A percentile compares a stretch with the other conserved stretches of the same genome.
Evolutionary conservation across 805 yeast species (phyloP).

Genomic region (Ogataea henricii): DNA sequence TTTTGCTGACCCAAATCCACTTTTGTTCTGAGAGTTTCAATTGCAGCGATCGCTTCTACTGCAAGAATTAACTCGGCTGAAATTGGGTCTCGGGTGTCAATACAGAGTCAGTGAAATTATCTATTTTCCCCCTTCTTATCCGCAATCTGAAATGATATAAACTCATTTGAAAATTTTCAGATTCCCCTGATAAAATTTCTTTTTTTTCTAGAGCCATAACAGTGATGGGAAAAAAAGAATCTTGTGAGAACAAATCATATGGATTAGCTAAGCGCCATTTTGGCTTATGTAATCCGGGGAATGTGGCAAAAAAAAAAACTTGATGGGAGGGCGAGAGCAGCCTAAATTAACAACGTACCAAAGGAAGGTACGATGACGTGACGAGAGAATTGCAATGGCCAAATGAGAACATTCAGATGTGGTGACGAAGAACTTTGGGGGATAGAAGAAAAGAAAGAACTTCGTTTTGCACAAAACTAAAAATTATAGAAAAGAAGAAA

Average conservation of each 20-base stretch:
- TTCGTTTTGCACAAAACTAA: too few relatives aligned
- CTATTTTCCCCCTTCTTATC: constrained; percentile 10
- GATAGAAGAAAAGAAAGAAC: too few relatives aligned
- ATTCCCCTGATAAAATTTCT: constrained; percentile 12
- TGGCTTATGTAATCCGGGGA: too few relatives aligned
- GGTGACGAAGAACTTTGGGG: too few relatives aligned
- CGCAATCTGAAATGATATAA: constrained; percentile 12
- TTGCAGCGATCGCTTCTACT: background rate
- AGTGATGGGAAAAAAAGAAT: background rate
- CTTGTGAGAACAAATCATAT: background rate
- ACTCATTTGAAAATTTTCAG: constrained; percentile 21
- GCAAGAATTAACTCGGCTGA: background rate
- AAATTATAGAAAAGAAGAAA: too few relatives aligned
- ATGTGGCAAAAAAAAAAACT: too few relatives aligned
- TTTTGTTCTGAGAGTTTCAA: background rate
- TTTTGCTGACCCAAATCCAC: too few relatives aligned
- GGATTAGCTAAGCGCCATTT: background rate
- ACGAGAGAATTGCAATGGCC: too few relatives aligned
- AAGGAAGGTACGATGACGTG: too few relatives aligned
- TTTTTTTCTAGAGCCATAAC: background rate
- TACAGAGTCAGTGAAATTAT: background rate
- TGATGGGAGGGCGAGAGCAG: too few relatives aligned
- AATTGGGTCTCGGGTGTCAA: constrained; percentile 5
- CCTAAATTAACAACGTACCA: too few relatives aligned
- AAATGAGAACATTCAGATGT: too few relatives aligned